These are phyloP conservation scores for Spiromastix sp. DNA, from an alignment of 2,329 filamentous ascomycete species.

Conservation along the genomic window DNA sequence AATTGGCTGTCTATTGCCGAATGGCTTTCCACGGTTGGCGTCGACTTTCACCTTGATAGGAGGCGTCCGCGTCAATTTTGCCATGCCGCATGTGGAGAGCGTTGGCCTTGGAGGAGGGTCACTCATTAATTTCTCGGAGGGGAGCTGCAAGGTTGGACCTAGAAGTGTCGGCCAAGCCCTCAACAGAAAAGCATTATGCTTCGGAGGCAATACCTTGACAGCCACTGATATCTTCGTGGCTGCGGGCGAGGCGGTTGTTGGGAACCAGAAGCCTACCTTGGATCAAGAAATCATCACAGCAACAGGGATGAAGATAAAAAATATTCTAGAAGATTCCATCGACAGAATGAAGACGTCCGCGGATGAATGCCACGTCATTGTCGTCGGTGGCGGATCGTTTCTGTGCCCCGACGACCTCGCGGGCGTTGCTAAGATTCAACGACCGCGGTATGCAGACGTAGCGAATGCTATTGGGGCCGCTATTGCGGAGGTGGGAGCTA, in stretches of 20 bases:
- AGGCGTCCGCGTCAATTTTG: constrained; percentile 54
- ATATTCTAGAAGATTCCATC: constrained; percentile 41
- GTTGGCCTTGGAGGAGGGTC: constrained; percentile 49
- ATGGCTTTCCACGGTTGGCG: constrained; percentile 53
- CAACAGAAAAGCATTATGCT: constrained; percentile 43
- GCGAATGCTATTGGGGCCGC: constrained; percentile 54
- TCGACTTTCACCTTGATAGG: constrained; percentile 53
- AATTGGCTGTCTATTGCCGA: constrained; percentile 49
- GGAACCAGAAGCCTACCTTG: constrained; percentile 17
- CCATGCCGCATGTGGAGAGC: constrained; percentile 45
- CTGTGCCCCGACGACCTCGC: constrained; percentile 39
- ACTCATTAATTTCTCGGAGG: constrained; percentile 29
- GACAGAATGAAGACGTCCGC: constrained; percentile 49
- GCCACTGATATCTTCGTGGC: constrained; percentile 47
- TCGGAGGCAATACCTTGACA: constrained; percentile 47
- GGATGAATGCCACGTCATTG: constrained; percentile 40
- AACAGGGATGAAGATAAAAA: constrained; percentile 30
- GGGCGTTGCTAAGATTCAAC: constrained; percentile 41
- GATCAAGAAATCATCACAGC: constrained; percentile 12
- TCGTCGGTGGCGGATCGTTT: constrained; percentile 50
- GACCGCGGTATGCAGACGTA: constrained; percentile 43
- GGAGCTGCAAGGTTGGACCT: constrained; percentile 38
- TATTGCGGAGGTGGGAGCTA: constrained; percentile 45
- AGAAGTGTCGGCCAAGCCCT: constrained; percentile 54
- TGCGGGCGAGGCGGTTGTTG: constrained; percentile 20